Base-by-base conservation (phyloP, 192 early-diverging fungal genomes). In the Coemansia sp. region DNA sequence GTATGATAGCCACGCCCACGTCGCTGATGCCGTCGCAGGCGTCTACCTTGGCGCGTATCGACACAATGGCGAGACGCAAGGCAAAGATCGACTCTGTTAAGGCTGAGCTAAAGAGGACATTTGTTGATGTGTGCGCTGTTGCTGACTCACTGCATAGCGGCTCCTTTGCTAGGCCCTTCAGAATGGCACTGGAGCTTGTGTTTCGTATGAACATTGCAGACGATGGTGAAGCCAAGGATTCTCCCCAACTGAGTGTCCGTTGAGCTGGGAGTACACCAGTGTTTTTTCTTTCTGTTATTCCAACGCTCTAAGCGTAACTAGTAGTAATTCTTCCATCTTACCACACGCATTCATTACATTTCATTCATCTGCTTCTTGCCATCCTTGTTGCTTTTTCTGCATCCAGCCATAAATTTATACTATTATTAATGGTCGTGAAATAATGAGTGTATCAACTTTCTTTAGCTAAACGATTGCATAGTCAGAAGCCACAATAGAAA, bases 101-200 rank as follows among this genome's bases (percentile, higher is more conserved):
- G 49, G 47, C 48, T 11, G 74, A 66, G 40, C 48, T 67, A 10
- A 46, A 73, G 22, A 65, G 69, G 21, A 39, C 80, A 2, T 88
- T 83, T 67, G 71, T 82, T 16, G 74, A 84, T 26, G 72, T 89
- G 16, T 87, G 85, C 61, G 55, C 74, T 7, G 82, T 86, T 6
- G 79, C 88, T 0, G 88, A 89, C 51, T 83, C 85, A 18, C 77
- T 89, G 49, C 85, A 86, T 48, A 83, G 77, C 71, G 85, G 85
- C 3, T 76, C 85, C 26, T 78, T 85, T 59, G 86, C 84, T 41
- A 67, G 84, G 21, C 85, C 86, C 7, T 87, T 89, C 67, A 67
- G 86, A 15, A 63, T 76, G 15, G 74, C 87, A n/a, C 63, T 89
- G 58, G 84, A 87, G 52, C 72, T 80, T 36, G 88, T 89, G 16